phyloP scores from a whole-genome alignment of 768 basidiomycete species.

The Pleurotus cornucopiae region DNA sequence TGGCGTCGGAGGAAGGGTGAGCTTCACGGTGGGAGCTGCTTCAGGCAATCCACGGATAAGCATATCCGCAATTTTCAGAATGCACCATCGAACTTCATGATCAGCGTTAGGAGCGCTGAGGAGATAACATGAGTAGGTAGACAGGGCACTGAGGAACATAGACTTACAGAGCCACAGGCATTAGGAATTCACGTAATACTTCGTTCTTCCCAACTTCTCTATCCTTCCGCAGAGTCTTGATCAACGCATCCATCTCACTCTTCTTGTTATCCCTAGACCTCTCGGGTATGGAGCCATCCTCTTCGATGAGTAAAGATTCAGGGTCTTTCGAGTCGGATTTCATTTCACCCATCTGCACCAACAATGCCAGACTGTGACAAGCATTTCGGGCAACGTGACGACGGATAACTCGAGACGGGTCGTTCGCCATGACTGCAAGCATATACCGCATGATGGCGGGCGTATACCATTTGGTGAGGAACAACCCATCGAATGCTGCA shows the following conservation, averaged over 20 bases:
- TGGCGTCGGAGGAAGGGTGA: slow-evolving; percentile 76
- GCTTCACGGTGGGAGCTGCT: slow-evolving; percentile 78
- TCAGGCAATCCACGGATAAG: slow-evolving; percentile 82
- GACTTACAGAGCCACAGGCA: slow-evolving; percentile 77
- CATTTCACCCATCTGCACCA: slow-evolving; percentile 90
- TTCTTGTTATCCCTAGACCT: slow-evolving; percentile 74
- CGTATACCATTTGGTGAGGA: slow-evolving; percentile 85
- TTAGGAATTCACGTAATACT: slow-evolving; percentile 70
- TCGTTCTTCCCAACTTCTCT: slow-evolving; percentile 81
- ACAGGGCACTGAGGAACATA: slow-evolving; percentile 2
- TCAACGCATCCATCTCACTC: slow-evolving; percentile 78
- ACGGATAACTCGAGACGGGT: slow-evolving; percentile 77
- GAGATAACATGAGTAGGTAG: slow-evolving; percentile 6
- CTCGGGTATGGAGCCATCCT: slow-evolving; percentile 72
- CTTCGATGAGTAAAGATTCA: slow-evolving; percentile 79
- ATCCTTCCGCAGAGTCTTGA: slow-evolving; percentile 86
- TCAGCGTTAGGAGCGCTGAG: slow-evolving; percentile 71
- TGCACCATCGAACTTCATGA: slow-evolving; percentile 85
- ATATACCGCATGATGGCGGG: slow-evolving; percentile 84
- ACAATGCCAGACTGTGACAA: slow-evolving; percentile 80
- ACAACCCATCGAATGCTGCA: slow-evolving; percentile 90
- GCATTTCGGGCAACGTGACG: slow-evolving; percentile 85
- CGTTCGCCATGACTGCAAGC: slow-evolving; percentile 80
- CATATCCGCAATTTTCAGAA: slow-evolving; percentile 89
- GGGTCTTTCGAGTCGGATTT: slow-evolving; percentile 68